Evolutionary conservation across 192 early-diverging fungal genomes (phyloP).

Genomic region (Backusella sp.): DNA sequence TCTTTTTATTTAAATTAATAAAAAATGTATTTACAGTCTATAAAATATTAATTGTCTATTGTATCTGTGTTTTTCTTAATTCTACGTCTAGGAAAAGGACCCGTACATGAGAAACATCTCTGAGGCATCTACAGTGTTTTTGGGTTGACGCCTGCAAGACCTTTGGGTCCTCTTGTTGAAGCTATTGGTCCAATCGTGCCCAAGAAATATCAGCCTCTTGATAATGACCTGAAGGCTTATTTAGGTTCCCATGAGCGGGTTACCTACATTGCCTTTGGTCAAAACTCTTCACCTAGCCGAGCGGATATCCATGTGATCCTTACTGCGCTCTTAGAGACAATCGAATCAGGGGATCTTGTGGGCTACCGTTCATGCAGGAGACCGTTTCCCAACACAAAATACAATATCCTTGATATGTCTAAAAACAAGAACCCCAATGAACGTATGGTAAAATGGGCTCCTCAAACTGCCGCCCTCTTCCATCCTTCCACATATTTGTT

Average conservation of each 20-base stretch:
- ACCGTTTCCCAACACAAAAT: neutral
- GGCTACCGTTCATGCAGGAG: constrained; percentile 9
- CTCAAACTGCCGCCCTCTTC: constrained; percentile 29
- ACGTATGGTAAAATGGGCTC: constrained; percentile 16
- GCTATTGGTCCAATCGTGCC: constrained; percentile 38
- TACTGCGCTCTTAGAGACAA: constrained; percentile 14
- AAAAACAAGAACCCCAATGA: neutral
- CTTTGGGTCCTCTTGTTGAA: too few relatives aligned
- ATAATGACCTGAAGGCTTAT: neutral
- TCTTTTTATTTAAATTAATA: too few relatives aligned
- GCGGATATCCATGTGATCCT: constrained; percentile 15
- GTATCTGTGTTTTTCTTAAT: too few relatives aligned
- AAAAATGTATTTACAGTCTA: too few relatives aligned
- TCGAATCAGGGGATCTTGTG: constrained; percentile 32
- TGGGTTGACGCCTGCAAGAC: too few relatives aligned
- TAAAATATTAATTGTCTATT: too few relatives aligned
- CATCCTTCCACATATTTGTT: constrained; percentile 28
- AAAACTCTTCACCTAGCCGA: neutral
- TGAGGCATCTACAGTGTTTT: too few relatives aligned
- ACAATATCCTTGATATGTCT: neutral
- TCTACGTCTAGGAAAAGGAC: too few relatives aligned
- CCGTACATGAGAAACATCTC: too few relatives aligned
- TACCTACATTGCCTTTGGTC: constrained; percentile 36
- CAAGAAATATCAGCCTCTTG: constrained; percentile 17
- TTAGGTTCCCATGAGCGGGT: constrained; percentile 20